Evolutionary conservation across 2,329 filamentous ascomycete genomes (phyloP).

Genomic region (Fusarium annulatum): DNA sequence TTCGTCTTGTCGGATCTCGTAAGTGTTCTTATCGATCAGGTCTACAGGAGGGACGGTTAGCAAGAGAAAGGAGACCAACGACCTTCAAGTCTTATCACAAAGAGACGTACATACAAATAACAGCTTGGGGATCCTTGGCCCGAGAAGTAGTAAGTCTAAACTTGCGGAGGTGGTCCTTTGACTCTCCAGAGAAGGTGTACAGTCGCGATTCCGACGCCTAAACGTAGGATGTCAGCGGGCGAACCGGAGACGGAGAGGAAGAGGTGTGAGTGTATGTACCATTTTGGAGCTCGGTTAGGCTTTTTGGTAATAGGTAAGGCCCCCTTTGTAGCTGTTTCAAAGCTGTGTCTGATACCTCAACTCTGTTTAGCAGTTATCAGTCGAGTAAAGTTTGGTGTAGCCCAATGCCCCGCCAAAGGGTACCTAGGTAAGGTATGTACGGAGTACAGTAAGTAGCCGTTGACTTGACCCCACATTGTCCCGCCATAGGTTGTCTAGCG

Average conservation of each 20-base stretch:
- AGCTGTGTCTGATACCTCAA: slow-evolving; percentile 6
- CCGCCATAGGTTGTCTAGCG: slow-evolving; percentile 14
- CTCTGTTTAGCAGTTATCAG: slow-evolving; percentile 25
- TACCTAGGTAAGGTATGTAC: neutral
- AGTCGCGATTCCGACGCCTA: slow-evolving; percentile 82
- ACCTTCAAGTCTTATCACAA: neutral
- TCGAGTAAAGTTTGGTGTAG: slow-evolving; percentile 18
- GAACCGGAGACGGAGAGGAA: neutral
- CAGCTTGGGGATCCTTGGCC: slow-evolving; percentile 85
- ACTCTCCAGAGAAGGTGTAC: slow-evolving; percentile 92
- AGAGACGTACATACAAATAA: slow-evolving; percentile 82
- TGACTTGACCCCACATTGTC: slow-evolving; percentile 22
- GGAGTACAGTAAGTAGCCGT: neutral
- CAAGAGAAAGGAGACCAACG: neutral
- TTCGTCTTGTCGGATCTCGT: slow-evolving; percentile 89
- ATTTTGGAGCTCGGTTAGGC: slow-evolving; percentile 14
- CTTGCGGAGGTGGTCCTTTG: slow-evolving; percentile 89
- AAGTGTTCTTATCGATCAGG: slow-evolving; percentile 87
- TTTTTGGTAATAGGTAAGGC: neutral
- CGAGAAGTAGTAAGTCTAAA: slow-evolving; percentile 93
- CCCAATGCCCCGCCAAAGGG: slow-evolving; percentile 31
- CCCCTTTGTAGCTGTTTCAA: slow-evolving; percentile 7
- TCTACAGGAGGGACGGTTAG: slow-evolving; percentile 63
- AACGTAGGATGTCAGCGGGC: slow-evolving; percentile 26
- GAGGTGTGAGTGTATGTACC: slow-evolving; percentile 13